Evolutionary conservation across 768 basidiomycete species (phyloP), one percentile per base, ranked within the genome.

Genomic region (Erythrobasidium yunnanense): DNA sequence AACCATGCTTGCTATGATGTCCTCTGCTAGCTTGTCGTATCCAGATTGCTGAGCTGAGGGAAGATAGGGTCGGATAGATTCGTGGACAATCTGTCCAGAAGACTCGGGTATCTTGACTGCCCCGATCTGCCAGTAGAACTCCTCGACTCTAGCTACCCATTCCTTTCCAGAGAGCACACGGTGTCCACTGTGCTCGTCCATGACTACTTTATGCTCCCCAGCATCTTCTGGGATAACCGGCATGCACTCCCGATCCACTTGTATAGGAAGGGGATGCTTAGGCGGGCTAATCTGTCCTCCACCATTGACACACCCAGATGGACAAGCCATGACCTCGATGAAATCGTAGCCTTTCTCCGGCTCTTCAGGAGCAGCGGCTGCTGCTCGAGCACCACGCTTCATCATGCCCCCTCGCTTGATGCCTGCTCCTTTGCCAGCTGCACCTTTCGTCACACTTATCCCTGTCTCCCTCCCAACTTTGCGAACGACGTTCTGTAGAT

Each of bases 301-400:
- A 6, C 95, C 95, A 74, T 96, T 96, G 45, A 95, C 89, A 75
- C 95, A 97, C 18, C 95, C 95, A 0, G 87, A 85, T 0, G 95
- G 95, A 78, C 95, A 99, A 33, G 95, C 95, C 95, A 99, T 97
- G 69, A 99, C 90, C 74, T 95, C 91, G 42, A 93, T 85, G 75
- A 90, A 95, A 77, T 93, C 90, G 74, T 89, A 89, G 46, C 80
- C 78, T 30, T 49, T 50, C 35, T 72, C 66, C n/a, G 60, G 45
- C 18, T 49, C 49, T 47, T 55, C 47, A 4, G 22, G 34, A 5
- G 30, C 15, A 34, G 42, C 54, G 30, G 35, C 73, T 15, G 55
- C 73, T 25, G 52, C 38, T 3, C 29, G 33, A 6, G 53, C 47
- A 60, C 58, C 65, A 13, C 50, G 45, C 35, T 27, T 27, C 27